Evolutionary conservation across 768 basidiomycete genomes (phyloP), one percentile per base, ranked within the genome.

Genomic region (Rhodotorula babjevae): DNA sequence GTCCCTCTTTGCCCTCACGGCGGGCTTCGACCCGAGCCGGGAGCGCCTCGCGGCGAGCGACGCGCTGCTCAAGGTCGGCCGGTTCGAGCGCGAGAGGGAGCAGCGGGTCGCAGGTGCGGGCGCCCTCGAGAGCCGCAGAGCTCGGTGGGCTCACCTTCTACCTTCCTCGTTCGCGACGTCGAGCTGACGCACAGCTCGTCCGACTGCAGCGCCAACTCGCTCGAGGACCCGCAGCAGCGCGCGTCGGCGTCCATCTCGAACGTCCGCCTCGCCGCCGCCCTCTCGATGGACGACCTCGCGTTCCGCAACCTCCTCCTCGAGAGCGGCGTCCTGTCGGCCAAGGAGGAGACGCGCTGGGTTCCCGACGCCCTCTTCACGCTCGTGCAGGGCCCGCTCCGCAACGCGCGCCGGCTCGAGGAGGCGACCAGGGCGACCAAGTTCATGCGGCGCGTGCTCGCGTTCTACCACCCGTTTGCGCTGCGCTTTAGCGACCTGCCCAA

Each of bases 201-300:
- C n/a, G n/a, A n/a, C 15, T 21, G 53, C 40, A n/a, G 83, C 42
- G 73, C 80, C 16, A 79, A 81, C 62, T 81, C 80, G 8, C 84
- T 90, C 2, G 92, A 94, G 78, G 95, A 97, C 77, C 86, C 90
- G 44, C 44, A 87, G 90, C 44, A 86, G 93, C 59, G 25, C 40
- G 42, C 23, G 2, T 19, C 21, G 40, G 19, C 33, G 25, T 44
- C 71, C 92, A 93, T 76, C 89, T 94, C 4, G 92, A 96, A 77
- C 90, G 93, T 77, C 88, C 87, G 36, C 93, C 91, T 81, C 84
- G 96, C 65, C 92, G 93, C 79, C 79, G 90, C 89, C 71, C 87
- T 96, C 86, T 90, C 92, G 82, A 91, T 98, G 87, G 96, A 99
- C 79, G 96, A 98, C 80, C 89, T 85, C 80, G 86, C 89, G 9